These are phyloP conservation scores for Saccharomyces hybrid DNA, from an alignment of 1,139 yeast genomes.

Conservation along the genomic window DNA sequence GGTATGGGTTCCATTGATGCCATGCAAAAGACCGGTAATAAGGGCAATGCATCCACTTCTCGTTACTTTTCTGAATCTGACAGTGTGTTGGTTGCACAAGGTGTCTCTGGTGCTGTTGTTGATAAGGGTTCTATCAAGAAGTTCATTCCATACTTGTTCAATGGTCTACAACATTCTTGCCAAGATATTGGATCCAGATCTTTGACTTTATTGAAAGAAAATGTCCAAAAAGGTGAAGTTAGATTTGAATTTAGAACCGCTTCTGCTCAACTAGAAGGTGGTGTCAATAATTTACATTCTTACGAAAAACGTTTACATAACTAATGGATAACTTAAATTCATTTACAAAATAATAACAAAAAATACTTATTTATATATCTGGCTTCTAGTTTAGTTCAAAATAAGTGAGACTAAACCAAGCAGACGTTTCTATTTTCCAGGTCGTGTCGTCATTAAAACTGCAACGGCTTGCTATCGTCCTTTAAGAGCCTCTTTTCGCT, in stretches of 20 bases:
- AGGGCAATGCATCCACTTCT: constrained; percentile 95
- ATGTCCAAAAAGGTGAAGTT: constrained; percentile 60
- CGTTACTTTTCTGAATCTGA: constrained; percentile 96
- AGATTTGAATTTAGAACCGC: constrained; percentile 98
- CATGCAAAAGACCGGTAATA: constrained; percentile 83
- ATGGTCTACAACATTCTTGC: constrained; percentile 96
- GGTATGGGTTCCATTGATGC: constrained; percentile 99
- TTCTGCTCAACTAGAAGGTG: constrained; percentile 98
- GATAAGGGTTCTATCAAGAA: constrained; percentile 94
- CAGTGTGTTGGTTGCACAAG: constrained; percentile 95
- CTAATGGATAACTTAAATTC: constrained; percentile 31
- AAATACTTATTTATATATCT: background rate
- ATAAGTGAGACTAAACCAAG: background rate
- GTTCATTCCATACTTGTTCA: constrained; percentile 86
- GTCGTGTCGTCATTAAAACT: background rate
- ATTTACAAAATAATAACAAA: background rate
- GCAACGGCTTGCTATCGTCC: background rate
- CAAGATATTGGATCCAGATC: constrained; percentile 92
- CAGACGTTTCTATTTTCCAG: background rate
- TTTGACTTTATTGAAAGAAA: constrained; percentile 52
- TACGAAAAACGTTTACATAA: constrained; percentile 96
- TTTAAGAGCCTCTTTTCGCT: background rate
- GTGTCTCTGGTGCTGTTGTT: constrained; percentile 94
- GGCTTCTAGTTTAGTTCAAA: background rate
- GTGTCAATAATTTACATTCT: constrained; percentile 92